Evolutionary conservation across 345 rosid genomes (phyloP), one percentile per base, ranked within the genome.

Genomic region (Hypericum androsaemum): DNA sequence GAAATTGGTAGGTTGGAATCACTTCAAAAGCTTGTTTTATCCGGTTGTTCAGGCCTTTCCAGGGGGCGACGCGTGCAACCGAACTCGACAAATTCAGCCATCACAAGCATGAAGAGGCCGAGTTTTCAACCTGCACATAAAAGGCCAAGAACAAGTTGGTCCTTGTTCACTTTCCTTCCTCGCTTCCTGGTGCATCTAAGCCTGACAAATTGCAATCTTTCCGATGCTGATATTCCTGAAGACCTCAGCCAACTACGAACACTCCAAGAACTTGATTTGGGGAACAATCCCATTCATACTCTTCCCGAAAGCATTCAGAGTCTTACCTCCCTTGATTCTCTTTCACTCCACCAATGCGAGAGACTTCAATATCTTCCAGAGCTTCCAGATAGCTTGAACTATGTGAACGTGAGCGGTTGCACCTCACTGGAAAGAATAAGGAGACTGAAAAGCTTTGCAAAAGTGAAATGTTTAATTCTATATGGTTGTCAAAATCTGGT

Each of bases 21-120:
- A 22, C 64, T 70, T 5, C 43, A 56, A 36, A 35, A 37, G 39
- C 63, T 70, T 39, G 35, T 8, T 56, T 12, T 69, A 11, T 64
- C 60, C 42, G 69, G 69, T n/a, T 69, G 69, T 54, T 46, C 56
- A n/a, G 22, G 39, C 15, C 63, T 70, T 28, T 22, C n/a, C 10
- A 10, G 42, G 47, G 37, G 56, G 61, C 54, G 54, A 61, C 62
- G 53, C 39, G 47, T 37, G 60, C 63, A 17, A 56, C 61, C 36
- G 64, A 50, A 32, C 39, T 58, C 11, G 47, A 60, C 6, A 56
- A 50, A 32, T 17, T 72, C 53, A 17, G 32, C 47, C 32, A 60
- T 58, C n/a, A n/a, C n/a, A n/a, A n/a, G n/a, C n/a, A n/a, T n/a
- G n/a, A n/a, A n/a, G 43, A 50, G 60, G 67, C 51, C 70, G 3